Base-by-base conservation (phyloP, 176 grass and related monocot species). In the Themeda triandra region DNA sequence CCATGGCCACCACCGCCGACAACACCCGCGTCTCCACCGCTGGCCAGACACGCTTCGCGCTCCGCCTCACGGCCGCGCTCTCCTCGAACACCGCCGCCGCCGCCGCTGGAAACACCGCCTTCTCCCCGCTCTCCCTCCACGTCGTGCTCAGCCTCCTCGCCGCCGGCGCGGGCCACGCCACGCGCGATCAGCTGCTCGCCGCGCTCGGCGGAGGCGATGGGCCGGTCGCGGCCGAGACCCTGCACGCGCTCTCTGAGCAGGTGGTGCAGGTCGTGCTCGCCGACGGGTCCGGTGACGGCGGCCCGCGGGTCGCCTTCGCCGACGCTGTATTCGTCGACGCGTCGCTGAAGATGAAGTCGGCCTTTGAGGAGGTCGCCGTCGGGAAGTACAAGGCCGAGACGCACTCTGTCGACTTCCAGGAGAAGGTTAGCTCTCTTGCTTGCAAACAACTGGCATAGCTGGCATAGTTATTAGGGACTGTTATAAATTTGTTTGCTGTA, bases 111-210 rank as follows among this genome's bases (percentile, higher is more conserved):
- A 98, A 98, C 85, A 41, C 87, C 28, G 92, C 82, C 51, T 95
- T 98, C 87, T 98, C 92, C 49, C 95, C 95, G 68, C 87, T 98
- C 18, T 95, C 95, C 25, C 71, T 98, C 72, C 91, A 98, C 44
- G 75, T 88, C 60, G 87, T 82, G 13, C 95, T 98, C 89, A 84
- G 87, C 91, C 91, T 98, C 54, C 56, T 95, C 31, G 85, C 91
- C 29, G 88, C 89, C 21, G 91, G 92, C 35, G 72, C 91, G 0
- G 90, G 82, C 19, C 86, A 86, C 24, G 66, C 82, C 46, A 98
- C 95, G 66, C 87, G 90, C 24, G 82, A 94, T 66, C 89, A 95
- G 39, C 69, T 94, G 31, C 49, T 80, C 67, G 72, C 89, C n/a
- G 74, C 81, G 25, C 78, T 93, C 56, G 66, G 76, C 2, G 60